Percentiles rank a stretch among this genome's conserved stretches.
phyloP scores from a whole-genome alignment of 2,329 filamentous ascomycete species.

The Xylariaceae sp. region DNA sequence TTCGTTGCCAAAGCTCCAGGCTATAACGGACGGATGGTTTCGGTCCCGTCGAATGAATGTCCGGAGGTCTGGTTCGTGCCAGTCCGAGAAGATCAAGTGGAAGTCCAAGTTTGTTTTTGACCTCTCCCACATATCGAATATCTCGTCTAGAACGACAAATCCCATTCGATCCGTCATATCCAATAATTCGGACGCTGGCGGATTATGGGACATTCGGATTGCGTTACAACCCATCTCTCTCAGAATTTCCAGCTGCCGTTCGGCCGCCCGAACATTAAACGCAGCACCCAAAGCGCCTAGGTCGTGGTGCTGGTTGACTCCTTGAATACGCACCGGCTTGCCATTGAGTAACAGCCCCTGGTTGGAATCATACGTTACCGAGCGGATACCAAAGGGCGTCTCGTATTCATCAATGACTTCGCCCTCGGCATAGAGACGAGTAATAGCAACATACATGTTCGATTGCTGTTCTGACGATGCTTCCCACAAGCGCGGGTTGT shows the following conservation, averaged over 20 bases:
- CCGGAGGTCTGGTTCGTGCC: conserved; percentile 56
- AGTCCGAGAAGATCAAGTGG: conserved; percentile 54
- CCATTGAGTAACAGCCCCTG: conserved; percentile 52
- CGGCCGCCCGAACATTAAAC: conserved; percentile 51
- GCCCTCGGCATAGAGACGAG: conserved; percentile 37
- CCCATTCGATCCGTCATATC: conserved; percentile 53
- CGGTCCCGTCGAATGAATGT: conserved; percentile 56
- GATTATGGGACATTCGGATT: conserved; percentile 56
- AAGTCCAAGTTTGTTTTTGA: conserved; percentile 53
- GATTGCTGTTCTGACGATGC: conserved; percentile 49
- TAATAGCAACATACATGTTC: conserved; percentile 52
- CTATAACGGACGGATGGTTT: conserved; percentile 56
- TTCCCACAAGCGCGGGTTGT: conserved; percentile 51
- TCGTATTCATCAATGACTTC: conserved; percentile 47
- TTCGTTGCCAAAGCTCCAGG: conserved; percentile 60
- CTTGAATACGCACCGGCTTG: conserved; percentile 46
- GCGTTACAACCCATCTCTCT: conserved; percentile 54
- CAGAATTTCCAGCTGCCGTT: conserved; percentile 53
- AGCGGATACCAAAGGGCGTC: conserved; percentile 54
- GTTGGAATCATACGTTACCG: conserved; percentile 43
- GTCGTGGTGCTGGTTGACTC: conserved; percentile 55
- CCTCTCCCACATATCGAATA: conserved; percentile 56
- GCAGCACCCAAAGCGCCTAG: conserved; percentile 53
- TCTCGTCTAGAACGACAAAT: conserved; percentile 55
- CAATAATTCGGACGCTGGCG: conserved; percentile 53